Evolutionary conservation across 2,329 filamentous ascomycete species (phyloP), one percentile per base, ranked within the genome.

Genomic region (Monilinia laxa): DNA sequence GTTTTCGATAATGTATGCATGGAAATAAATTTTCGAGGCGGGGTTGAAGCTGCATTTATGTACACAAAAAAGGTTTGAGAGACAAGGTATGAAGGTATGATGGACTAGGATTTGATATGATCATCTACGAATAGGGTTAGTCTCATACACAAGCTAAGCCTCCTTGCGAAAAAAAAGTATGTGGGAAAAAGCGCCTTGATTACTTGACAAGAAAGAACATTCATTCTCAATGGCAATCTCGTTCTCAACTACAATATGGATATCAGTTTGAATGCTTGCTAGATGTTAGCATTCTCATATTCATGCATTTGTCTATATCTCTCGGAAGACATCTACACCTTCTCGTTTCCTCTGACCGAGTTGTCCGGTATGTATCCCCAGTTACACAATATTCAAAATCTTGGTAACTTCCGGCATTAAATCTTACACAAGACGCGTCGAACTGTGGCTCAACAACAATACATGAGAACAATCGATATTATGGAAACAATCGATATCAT

Each of bases 351-450:
- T 45, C n/a, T 23, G 47, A 51, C 31, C 7, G 1, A 35, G 7
- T 35, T 6, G 31, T 35, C 31, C 20, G 25, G 38, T 20, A n/a
- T 25, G 25, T 11, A n/a, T n/a, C 12, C 20, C 1, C 18, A 4
- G 7, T 59, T 23, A 49, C 57, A 49, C 57, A 49, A 45, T 16
- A 49, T 42, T 31, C 18, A 23, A 45, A 3, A 45, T 31, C 56
- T 31, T 47, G 60, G 49, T 40, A 45, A 49, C 25, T 28, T 31
- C 25, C 18, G 5, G 25, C 31, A 23, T 35, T 10, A 25, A 31
- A 11, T 35, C 40, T 45, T 42, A 23, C 31, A 42, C 51, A 23
- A 56, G 53, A 64, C 51, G 51, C 62, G 62, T 64, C 38, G 23
- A 18, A 28, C 16, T 31, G 49, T 42, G 18, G 35, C 51, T 31